A percentile compares a stretch with the other conserved stretches of the same genome.
Conservation (phyloP, 768 basidiomycete species). For the Cystoderma amianthinum region DNA sequence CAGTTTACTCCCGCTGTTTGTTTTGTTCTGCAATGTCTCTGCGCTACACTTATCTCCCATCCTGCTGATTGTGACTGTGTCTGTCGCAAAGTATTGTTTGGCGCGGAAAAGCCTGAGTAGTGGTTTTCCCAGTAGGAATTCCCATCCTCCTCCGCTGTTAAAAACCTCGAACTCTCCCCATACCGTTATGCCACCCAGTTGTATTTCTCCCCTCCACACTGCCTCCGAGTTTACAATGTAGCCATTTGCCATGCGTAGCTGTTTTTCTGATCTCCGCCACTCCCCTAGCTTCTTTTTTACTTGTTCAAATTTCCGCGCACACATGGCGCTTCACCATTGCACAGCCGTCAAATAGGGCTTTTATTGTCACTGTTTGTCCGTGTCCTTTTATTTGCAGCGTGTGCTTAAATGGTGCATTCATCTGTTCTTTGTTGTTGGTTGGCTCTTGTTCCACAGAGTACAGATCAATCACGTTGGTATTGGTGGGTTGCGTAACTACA, state of each 20-base stretch:
- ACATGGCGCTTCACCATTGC: slow-evolving; percentile 7
- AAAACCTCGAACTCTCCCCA: slow-evolving; percentile 10
- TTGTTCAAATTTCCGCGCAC: slow-evolving; percentile 3
- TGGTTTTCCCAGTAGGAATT: slow-evolving; percentile 10
- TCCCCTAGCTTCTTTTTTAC: not conserved
- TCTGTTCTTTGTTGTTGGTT: not conserved
- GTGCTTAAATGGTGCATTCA: not conserved
- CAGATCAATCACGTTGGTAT: not conserved
- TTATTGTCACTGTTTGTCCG: not conserved
- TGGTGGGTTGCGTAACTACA: not conserved
- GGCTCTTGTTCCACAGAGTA: not conserved
- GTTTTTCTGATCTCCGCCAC: not conserved
- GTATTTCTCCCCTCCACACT: slow-evolving; percentile 7
- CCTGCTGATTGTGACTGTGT: slow-evolving; percentile 1
- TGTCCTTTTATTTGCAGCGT: not conserved
- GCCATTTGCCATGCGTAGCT: slow-evolving; percentile 11
- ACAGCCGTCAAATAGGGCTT: slow-evolving; percentile 8
- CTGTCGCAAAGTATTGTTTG: slow-evolving; percentile 6
- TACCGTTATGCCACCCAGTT: slow-evolving; percentile 2
- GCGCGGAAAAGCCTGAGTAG: slow-evolving; percentile 8
- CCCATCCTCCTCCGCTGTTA: slow-evolving; percentile 10
- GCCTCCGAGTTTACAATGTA: slow-evolving; percentile 5
- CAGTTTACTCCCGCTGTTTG: not conserved
- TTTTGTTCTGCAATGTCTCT: not conserved
- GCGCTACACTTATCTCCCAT: no score